phyloP scores from a whole-genome alignment of 2,329 filamentous ascomycete species.

The Penicillium sp. region DNA sequence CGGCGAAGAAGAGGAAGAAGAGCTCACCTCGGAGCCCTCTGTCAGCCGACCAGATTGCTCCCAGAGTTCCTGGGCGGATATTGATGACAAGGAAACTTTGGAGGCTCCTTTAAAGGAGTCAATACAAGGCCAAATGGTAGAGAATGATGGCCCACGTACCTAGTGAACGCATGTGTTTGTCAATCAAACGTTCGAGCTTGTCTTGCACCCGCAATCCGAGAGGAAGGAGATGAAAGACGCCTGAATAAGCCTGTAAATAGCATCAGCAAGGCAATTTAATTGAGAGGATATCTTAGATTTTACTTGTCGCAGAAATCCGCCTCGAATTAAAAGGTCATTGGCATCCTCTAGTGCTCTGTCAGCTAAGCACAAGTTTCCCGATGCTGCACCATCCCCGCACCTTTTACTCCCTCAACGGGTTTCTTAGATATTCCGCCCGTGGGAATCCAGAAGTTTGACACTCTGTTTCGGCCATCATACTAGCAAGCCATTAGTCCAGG shows the following conservation, averaged over 20 bases:
- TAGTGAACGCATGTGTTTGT: slow-evolving; percentile 82
- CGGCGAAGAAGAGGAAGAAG: slow-evolving; percentile 1
- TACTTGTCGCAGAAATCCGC: slow-evolving; percentile 75
- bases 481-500: slow-evolving; percentile 33
- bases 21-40: slow-evolving; percentile 70
- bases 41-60: slow-evolving; percentile 78
- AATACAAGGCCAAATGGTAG: slow-evolving; percentile 5
- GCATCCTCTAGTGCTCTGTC: slow-evolving; percentile 54
- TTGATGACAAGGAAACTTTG: slow-evolving; percentile 26
- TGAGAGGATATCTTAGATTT: slow-evolving; percentile 20
- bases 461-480: slow-evolving; percentile 61
- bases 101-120: slow-evolving; percentile 22
- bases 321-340: slow-evolving; percentile 69
- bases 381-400: slow-evolving; percentile 22
- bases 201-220: slow-evolving; percentile 84
- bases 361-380: slow-evolving; percentile 28
- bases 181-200: slow-evolving; percentile 83
- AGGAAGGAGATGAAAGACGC: slow-evolving; percentile 90
- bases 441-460: slow-evolving; percentile 81
- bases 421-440: slow-evolving; percentile 68
- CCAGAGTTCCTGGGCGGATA: slow-evolving; percentile 83
- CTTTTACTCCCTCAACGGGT: slow-evolving; percentile 54
- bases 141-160: slow-evolving; percentile 51
- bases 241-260: slow-evolving; percentile 70
- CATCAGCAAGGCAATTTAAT: neutral